Conservation (phyloP, 2,329 filamentous ascomycete genomes). For the Lachnellula willkommii region DNA sequence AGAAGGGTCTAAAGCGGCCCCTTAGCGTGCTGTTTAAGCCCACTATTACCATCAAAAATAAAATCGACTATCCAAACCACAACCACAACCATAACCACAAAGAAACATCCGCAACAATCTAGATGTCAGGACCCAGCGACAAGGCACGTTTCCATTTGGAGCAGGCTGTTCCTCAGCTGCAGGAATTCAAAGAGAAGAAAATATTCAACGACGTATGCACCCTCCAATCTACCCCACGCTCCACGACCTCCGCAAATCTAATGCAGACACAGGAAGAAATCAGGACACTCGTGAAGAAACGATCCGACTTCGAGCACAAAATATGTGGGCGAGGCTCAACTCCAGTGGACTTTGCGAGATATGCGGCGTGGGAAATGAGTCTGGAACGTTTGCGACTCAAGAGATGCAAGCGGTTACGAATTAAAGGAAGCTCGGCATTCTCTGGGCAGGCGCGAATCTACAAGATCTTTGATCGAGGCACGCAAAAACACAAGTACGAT, state of each 20-base stretch:
- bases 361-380: slow-evolving; percentile 67
- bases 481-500: slow-evolving; percentile 77
- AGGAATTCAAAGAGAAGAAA: slow-evolving; percentile 85
- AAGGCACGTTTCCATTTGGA: slow-evolving; percentile 96
- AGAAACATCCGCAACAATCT: background rate
- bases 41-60: background rate
- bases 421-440: slow-evolving; percentile 61
- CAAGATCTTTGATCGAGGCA: slow-evolving; percentile 81
- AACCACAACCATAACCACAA: background rate
- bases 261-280: slow-evolving; percentile 68
- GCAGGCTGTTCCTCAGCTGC: slow-evolving; percentile 83
- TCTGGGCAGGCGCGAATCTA: slow-evolving; percentile 79
- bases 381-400: slow-evolving; percentile 75
- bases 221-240: background rate
- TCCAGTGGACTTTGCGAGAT: slow-evolving; percentile 75
- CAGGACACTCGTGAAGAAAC: slow-evolving; percentile 77
- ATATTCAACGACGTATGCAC: slow-evolving; percentile 71
- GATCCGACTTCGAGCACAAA: slow-evolving; percentile 89
- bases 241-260: slow-evolving; percentile 7
- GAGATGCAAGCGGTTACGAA: slow-evolving; percentile 72
- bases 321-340: slow-evolving; percentile 76
- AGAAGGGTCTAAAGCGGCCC: no score
- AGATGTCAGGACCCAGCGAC: slow-evolving; percentile 79
- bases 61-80: background rate
- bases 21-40: no score